Evolutionary conservation across 441 rosid species (phyloP).

Genomic region (Oxalis stricta): DNA sequence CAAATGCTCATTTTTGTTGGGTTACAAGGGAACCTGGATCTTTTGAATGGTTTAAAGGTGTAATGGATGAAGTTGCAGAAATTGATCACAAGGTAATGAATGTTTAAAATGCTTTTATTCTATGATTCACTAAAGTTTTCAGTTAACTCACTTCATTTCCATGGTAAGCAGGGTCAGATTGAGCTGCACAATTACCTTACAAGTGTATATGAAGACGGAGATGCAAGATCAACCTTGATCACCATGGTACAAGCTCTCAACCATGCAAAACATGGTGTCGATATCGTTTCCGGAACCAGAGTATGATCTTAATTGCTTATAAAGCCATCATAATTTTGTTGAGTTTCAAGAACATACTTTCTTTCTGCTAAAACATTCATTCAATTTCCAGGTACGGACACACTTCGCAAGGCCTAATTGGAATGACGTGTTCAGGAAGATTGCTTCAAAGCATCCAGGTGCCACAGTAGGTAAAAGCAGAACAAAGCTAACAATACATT

Average conservation of each 20-base stretch:
- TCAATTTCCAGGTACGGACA: slow-evolving; percentile 87
- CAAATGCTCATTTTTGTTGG: slow-evolving; percentile 85
- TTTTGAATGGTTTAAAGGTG: slow-evolving; percentile 94
- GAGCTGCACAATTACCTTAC: slow-evolving; percentile 94
- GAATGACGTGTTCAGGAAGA: slow-evolving; percentile 70
- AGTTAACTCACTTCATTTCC: too few relatives aligned
- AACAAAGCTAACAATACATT: too few relatives aligned
- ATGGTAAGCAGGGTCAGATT: slow-evolving; percentile 87
- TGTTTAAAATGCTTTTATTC: too few relatives aligned
- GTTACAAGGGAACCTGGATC: slow-evolving; percentile 92
- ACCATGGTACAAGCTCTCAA: slow-evolving; percentile 95
- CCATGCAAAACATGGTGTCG: slow-evolving; percentile 95
- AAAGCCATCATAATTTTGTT: too few relatives aligned
- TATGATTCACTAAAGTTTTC: too few relatives aligned
- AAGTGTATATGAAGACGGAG: slow-evolving; percentile 95
- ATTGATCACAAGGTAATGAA: slow-evolving; percentile 66
- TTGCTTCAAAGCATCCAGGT: slow-evolving; percentile 74
- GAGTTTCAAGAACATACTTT: too few relatives aligned
- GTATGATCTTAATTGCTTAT: too few relatives aligned
- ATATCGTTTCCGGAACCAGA: slow-evolving; percentile 89
- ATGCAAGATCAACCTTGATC: slow-evolving; percentile 89
- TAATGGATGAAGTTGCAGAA: slow-evolving; percentile 87
- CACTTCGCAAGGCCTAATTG: slow-evolving; percentile 97
- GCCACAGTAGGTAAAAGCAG: slow-evolving; percentile 76
- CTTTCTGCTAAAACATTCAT: too few relatives aligned